Percentiles rank a stretch among this genome's conserved stretches.
Evolutionary conservation across 2,329 filamentous ascomycete genomes (phyloP).

Genomic region (Colletotrichum lupini): DNA sequence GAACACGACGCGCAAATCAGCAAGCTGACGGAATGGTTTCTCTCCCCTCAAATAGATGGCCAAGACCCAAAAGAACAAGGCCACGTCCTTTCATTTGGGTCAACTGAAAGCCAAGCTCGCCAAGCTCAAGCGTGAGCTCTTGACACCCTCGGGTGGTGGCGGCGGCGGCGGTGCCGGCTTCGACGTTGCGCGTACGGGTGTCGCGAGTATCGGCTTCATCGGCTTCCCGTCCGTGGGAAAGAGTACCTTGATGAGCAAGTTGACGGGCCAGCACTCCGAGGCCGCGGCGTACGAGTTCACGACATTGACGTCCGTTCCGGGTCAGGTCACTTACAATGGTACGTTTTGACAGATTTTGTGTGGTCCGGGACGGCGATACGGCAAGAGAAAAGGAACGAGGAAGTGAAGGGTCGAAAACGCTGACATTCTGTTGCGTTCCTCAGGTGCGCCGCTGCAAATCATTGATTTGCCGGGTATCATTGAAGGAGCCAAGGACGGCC

Average conservation of each 20-base stretch:
- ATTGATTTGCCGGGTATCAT: slow-evolving; percentile 99
- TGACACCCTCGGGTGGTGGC: slow-evolving; percentile 86
- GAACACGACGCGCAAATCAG: background rate
- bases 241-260: slow-evolving; percentile 93
- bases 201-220: slow-evolving; percentile 97
- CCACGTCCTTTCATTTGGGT: slow-evolving; percentile 91
- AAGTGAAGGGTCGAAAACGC: background rate
- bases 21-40: slow-evolving; percentile 29
- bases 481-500: slow-evolving; percentile 97
- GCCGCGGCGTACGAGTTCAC: slow-evolving; percentile 98
- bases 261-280: slow-evolving; percentile 98
- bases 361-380: background rate
- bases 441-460: slow-evolving; percentile 93
- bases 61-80: slow-evolving; percentile 97
- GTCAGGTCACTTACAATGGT: slow-evolving; percentile 95
- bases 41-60: slow-evolving; percentile 75
- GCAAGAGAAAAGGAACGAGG: background rate
- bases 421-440: background rate
- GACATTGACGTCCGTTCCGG: slow-evolving; percentile 95
- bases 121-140: slow-evolving; percentile 94
- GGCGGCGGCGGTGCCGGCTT: slow-evolving; percentile 90
- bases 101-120: slow-evolving; percentile 98
- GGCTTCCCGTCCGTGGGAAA: slow-evolving; percentile 98
- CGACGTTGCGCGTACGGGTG: slow-evolving; percentile 97
- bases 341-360: slow-evolving; percentile 37